phyloP scores from a whole-genome alignment of 2,329 filamentous ascomycete genomes.

The Cucurbitaria berberidis region DNA sequence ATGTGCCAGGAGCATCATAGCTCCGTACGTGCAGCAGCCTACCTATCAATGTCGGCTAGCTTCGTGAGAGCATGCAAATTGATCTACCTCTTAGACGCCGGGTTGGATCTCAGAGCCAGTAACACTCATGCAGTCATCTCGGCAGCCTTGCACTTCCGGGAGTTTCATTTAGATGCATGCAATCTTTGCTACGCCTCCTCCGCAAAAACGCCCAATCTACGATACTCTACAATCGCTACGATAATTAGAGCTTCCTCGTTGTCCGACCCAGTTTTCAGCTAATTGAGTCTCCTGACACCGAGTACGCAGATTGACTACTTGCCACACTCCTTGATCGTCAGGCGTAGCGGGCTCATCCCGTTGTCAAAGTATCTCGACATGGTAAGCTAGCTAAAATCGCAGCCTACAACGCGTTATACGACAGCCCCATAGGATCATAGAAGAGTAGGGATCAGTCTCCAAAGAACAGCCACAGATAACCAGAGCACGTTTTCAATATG shows the following conservation, averaged over 20 bases:
- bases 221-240: slow-evolving; percentile 17
- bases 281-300: slow-evolving; percentile 6
- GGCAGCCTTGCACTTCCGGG: slow-evolving; percentile 17
- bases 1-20: neutral
- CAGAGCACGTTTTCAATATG: neutral
- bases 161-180: slow-evolving; percentile 37
- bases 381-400: neutral
- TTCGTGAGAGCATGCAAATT: neutral
- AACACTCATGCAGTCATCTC: slow-evolving; percentile 3
- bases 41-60: neutral
- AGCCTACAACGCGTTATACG: neutral
- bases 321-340: neutral
- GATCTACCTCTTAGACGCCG: neutral
- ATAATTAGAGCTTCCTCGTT: slow-evolving; percentile 19
- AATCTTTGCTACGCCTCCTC: slow-evolving; percentile 18
- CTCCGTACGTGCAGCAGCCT: neutral
- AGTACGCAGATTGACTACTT: slow-evolving; percentile 3
- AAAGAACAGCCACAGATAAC: neutral
- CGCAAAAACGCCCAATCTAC: slow-evolving; percentile 16
- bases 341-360: slow-evolving; percentile 1
- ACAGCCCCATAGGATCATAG: neutral
- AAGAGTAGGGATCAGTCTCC: neutral
- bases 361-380: slow-evolving; percentile 10
- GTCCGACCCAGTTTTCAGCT: slow-evolving; percentile 23
- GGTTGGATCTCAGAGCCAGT: neutral